These are phyloP conservation scores for Solanum medicagineum DNA, from an alignment of 257 asterid species.

Conservation along the genomic window DNA sequence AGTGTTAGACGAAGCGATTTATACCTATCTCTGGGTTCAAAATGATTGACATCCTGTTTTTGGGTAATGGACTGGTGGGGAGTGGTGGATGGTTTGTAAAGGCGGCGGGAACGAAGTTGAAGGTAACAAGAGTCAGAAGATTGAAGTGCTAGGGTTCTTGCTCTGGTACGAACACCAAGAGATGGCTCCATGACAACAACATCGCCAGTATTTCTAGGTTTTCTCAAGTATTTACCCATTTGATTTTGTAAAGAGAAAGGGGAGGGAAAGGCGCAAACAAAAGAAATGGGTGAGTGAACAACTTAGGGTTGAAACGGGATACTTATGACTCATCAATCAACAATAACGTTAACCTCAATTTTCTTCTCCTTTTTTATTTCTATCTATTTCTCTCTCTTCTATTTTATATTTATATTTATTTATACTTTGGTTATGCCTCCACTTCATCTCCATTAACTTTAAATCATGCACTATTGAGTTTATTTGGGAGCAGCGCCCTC, in stretches of 20 bases:
- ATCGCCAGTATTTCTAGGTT: slow-evolving; percentile 30
- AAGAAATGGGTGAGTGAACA: not conserved
- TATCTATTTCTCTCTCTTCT: not conserved
- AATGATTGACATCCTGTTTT: not conserved
- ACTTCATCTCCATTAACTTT: no score
- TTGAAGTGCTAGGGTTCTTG: slow-evolving; percentile 67
- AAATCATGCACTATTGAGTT: no score
- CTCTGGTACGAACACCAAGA: slow-evolving; percentile 66
- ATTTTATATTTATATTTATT: not conserved
- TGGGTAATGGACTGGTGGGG: slow-evolving; percentile 7
- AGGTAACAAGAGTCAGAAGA: slow-evolving; percentile 30
- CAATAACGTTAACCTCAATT: not conserved
- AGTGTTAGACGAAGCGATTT: not conserved
- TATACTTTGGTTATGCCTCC: no score
- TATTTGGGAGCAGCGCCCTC: no score
- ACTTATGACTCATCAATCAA: not conserved
- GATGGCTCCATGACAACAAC: slow-evolving; percentile 45
- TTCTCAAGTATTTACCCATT: slow-evolving; percentile 51
- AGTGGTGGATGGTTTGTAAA: slow-evolving; percentile 14
- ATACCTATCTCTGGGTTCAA: slow-evolving; percentile 35
- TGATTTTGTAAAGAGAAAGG: not conserved
- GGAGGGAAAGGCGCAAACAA: not conserved
- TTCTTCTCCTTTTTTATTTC: not conserved
- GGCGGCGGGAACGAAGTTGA: slow-evolving; percentile 60
- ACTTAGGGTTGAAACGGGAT: slow-evolving; percentile 1